A percentile compares a stretch with the other conserved stretches of the same genome.
Conservation (phyloP, 257 asterid genomes). For the Orobanche coerulescens region DNA sequence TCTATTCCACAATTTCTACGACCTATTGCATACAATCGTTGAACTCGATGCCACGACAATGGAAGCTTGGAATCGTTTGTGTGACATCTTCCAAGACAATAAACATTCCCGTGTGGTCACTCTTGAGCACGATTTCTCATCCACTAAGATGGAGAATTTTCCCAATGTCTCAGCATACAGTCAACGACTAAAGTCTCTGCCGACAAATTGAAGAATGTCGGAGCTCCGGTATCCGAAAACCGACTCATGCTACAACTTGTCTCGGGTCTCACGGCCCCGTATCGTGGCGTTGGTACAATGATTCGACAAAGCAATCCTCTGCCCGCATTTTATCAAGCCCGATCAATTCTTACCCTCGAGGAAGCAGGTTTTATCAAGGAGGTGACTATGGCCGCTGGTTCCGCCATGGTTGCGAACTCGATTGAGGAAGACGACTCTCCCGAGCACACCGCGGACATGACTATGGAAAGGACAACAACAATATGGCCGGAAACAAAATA, state of each 20-base stretch:
- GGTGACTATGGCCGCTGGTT: no score
- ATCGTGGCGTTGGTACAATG: not conserved
- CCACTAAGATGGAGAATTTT: not conserved
- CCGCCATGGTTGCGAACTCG: no score
- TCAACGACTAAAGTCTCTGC: not conserved
- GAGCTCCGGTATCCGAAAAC: not conserved
- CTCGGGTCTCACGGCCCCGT: not conserved
- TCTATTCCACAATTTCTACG: not conserved
- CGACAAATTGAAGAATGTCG: not conserved
- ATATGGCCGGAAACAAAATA: no score
- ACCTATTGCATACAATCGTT: not conserved
- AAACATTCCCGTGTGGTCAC: not conserved
- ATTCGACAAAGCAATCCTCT: not conserved
- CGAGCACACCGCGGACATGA: no score
- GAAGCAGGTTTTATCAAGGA: no score
- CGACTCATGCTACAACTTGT: not conserved
- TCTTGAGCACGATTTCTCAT: not conserved
- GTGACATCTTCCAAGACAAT: not conserved
- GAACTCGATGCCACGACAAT: not conserved
- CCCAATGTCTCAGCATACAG: not conserved
- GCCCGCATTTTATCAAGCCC: not conserved
- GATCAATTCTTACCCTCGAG: no score
- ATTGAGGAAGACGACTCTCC: no score
- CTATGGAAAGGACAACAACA: no score
- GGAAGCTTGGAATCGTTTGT: not conserved